Evolutionary conservation across 2,329 filamentous ascomycete species (phyloP).

Genomic region (Fusarium torulosum): DNA sequence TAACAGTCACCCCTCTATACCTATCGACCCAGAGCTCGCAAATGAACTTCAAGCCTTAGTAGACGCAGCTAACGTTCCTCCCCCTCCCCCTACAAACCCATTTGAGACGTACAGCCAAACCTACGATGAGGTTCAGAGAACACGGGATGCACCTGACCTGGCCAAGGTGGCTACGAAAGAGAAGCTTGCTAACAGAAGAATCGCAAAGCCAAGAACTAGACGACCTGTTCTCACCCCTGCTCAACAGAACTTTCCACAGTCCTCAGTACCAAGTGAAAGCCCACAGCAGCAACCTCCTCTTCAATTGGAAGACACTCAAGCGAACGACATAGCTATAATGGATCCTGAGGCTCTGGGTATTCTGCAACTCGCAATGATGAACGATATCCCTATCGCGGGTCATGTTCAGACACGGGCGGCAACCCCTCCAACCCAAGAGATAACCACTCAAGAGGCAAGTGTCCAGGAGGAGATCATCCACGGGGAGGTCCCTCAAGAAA

Average conservation of each 20-base stretch:
- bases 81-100: neutral
- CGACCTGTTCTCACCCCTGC: neutral
- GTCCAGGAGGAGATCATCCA: too few species aligned
- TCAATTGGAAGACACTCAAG: neutral
- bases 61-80: neutral
- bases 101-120: neutral
- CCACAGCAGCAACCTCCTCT: neutral
- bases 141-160: neutral
- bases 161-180: constrained; percentile 13
- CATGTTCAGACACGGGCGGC: neutral
- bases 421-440: neutral
- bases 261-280: neutral
- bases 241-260: neutral
- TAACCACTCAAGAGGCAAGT: neutral
- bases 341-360: neutral
- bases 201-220: constrained; percentile 16
- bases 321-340: neutral
- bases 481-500: too few species aligned
- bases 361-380: neutral
- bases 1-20: neutral
- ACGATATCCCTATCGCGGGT: neutral
- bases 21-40: neutral
- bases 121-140: neutral
- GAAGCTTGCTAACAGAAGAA: constrained; percentile 10
- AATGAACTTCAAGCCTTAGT: neutral